A percentile compares a stretch with the other conserved stretches of the same genome.
These are phyloP conservation scores for Babesia microti DNA, from an alignment of 169 alveolate species.

Conservation along the genomic window DNA sequence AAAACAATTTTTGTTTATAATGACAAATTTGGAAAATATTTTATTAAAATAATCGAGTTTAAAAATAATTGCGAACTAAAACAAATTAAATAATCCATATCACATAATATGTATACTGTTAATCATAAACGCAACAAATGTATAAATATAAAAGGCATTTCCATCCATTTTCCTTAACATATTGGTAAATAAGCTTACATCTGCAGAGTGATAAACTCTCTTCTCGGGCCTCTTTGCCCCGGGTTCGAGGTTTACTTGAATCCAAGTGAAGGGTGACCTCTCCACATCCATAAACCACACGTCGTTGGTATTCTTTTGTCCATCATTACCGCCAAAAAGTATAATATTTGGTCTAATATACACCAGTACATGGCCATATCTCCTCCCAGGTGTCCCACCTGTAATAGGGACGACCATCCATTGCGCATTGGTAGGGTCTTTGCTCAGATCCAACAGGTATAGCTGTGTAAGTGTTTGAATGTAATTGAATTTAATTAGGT, in stretches of 20 bases:
- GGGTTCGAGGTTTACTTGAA: slow-evolving; percentile 71
- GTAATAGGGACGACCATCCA: slow-evolving; percentile 96
- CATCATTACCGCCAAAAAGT: slow-evolving; percentile 97
- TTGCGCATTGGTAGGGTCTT: slow-evolving; percentile 76
- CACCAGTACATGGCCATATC: slow-evolving; percentile 97
- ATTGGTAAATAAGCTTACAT: slow-evolving; percentile 19
- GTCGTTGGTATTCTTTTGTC: slow-evolving; percentile 84
- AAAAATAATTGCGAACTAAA: not conserved
- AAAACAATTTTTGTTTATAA: no score
- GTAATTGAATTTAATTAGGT: not conserved
- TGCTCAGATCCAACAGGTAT: slow-evolving; percentile 86
- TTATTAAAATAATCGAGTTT: not conserved
- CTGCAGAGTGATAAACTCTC: slow-evolving; percentile 84
- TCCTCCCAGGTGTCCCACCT: slow-evolving; percentile 96
- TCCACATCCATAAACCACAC: slow-evolving; percentile 95
- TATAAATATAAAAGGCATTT: not conserved
- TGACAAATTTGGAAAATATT: no score
- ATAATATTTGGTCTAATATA: slow-evolving; percentile 90
- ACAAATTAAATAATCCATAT: not conserved
- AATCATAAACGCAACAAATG: not conserved
- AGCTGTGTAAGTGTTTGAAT: slow-evolving; percentile 34
- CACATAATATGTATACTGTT: no score
- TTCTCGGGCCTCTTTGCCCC: slow-evolving; percentile 78
- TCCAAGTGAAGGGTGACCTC: slow-evolving; percentile 92
- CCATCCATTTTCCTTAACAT: not conserved